These are phyloP conservation scores for Endocladia muricata DNA, from an alignment of 31 red algal genomes.

Conservation along the genomic window DNA sequence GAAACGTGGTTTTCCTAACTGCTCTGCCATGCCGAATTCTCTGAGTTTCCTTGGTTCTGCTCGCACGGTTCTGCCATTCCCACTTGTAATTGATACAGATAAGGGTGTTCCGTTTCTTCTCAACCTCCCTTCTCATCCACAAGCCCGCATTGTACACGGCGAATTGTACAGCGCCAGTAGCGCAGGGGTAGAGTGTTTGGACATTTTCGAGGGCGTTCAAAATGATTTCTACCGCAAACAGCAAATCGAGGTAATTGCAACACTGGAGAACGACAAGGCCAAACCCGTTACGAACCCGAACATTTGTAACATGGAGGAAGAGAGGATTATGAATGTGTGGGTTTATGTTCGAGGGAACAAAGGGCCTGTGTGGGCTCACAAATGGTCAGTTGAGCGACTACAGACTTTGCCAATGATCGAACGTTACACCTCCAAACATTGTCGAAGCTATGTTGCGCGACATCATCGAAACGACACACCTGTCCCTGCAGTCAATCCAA, in stretches of 20 bases:
- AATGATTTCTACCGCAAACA: constrained; percentile 24
- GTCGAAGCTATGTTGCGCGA: neutral
- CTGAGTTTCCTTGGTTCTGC: constrained; percentile 18
- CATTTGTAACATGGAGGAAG: neutral
- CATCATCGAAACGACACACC: neutral
- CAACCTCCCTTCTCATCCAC: neutral
- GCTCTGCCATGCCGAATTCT: neutral
- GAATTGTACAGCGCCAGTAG: constrained; percentile 10
- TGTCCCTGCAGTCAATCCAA: neutral
- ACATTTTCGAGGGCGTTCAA: constrained; percentile 25
- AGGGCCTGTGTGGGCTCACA: constrained; percentile 36
- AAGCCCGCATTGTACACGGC: constrained; percentile 10
- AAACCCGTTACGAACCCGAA: neutral
- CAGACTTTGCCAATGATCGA: constrained; percentile 17
- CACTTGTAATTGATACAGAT: constrained; percentile 28
- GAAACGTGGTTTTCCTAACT: constrained; percentile 39
- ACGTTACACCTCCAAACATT: constrained; percentile 1
- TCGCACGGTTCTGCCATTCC: constrained; percentile 1
- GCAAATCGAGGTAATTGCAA: constrained; percentile 14
- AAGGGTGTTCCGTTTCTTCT: constrained; percentile 18
- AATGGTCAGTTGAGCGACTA: constrained; percentile 28
- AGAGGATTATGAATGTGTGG: constrained; percentile 6
- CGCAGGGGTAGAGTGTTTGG: neutral
- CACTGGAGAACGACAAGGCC: neutral
- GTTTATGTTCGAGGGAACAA: constrained; percentile 10